Base-by-base conservation (phyloP, 78 protist genomes). In the Dictyostelium capitatum region DNA sequence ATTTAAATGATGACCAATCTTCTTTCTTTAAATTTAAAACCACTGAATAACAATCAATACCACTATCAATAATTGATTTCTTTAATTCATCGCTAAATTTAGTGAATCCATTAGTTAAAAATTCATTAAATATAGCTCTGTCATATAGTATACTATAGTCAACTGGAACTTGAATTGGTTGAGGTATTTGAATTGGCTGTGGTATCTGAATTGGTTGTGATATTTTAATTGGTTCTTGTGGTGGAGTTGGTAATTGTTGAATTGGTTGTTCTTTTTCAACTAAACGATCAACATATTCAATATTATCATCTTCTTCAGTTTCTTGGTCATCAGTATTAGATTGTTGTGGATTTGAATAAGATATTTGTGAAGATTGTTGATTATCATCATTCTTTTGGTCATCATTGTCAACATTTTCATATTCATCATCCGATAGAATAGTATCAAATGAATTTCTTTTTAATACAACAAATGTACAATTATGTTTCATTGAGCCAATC, bases 11-110 rank as follows among this genome's bases (percentile, higher is more conserved):
- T 8, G 51, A 15, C 79, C 79, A 73, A 15, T 73, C 79, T 73
- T 73, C 57, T 43, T 20, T 73, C 46, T 73, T 73, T 46, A 73
- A 46, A 73, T 73, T 73, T 23, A 73, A 47, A 11, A 73, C 4
- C 2, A 46, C 79, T 11, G 79, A 73, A 73, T n/a, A 73, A 46
- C 79, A 73, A 73, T 73, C 59, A 0, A 73, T 46, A 46, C 79
- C 79, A 19, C 8, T n/a, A 6, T 47, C 79, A 73, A 73, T 19
- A 25, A 73, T 37, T 46, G 43, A 17, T 20, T 7, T 9, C 11
- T 46, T 73, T 14, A 46, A 46, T 8, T 73, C 56, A 43, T 0
- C 11, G 17, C n/a, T 46, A 50, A 73, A 46, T 46, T 73, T 73
- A 10, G 20, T 30, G 32, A 23, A 46, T 62, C 70, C 70, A 4